Conservation (phyloP, 2,329 filamentous ascomycete genomes). For the Didymella glomerata region DNA sequence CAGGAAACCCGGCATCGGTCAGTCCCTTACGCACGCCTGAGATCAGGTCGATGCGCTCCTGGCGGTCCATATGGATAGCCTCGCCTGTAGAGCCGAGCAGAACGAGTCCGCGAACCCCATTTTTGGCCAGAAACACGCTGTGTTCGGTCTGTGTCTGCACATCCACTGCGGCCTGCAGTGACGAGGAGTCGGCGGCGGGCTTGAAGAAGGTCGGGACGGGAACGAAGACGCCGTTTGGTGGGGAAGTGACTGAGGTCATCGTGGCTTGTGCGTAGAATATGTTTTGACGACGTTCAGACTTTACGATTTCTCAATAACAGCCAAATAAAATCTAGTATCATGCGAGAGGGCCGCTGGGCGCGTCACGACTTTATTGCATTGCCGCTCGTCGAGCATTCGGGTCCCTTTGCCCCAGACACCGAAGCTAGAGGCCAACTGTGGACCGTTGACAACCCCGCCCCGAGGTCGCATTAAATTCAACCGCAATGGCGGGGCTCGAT, state of each 20-base stretch:
- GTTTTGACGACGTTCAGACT: neutral
- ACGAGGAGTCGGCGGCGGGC: conserved; percentile 55
- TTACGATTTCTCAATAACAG: neutral
- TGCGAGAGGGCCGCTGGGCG: conserved; percentile 11
- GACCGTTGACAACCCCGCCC: conserved; percentile 39
- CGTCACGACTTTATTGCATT: conserved; percentile 24
- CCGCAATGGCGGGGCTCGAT: conserved; percentile 14
- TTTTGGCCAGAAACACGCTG: conserved; percentile 66
- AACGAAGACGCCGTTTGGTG: conserved; percentile 50
- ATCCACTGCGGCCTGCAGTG: conserved; percentile 63
- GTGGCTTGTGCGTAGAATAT: conserved; percentile 13
- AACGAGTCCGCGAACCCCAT: conserved; percentile 68
- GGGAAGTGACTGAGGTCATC: conserved; percentile 21
- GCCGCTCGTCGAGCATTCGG: conserved; percentile 31
- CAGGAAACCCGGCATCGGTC: conserved; percentile 63
- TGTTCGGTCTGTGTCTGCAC: conserved; percentile 66
- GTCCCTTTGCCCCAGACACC: conserved; percentile 34
- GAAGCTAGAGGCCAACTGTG: conserved; percentile 37
- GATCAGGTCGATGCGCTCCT: conserved; percentile 65
- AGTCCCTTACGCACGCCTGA: conserved; percentile 65
- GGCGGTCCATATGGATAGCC: conserved; percentile 67
- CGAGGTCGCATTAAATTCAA: conserved; percentile 14
- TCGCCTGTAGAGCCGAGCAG: conserved; percentile 72
- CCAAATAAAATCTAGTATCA: neutral
- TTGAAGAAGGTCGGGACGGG: conserved; percentile 71